These are phyloP conservation scores for Penicillium ucsense DNA, from an alignment of 495 filamentous ascomycete genomes.

Conservation along the genomic window DNA sequence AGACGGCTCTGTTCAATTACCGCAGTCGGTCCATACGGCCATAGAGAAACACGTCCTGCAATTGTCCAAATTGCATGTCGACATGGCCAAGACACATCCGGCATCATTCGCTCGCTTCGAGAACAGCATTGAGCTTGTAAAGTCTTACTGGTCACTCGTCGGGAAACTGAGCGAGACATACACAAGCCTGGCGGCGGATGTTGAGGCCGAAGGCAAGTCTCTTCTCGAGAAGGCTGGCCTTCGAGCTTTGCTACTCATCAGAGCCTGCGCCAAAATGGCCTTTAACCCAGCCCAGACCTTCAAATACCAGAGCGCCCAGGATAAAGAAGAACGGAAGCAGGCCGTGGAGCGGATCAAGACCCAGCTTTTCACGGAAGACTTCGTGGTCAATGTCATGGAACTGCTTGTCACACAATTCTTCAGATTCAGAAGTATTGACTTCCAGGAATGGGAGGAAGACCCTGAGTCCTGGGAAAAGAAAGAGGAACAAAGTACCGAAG, in stretches of 20 bases:
- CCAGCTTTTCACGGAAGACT: conserved; percentile 61
- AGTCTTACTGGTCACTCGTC: conserved; percentile 75
- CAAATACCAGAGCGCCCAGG: conserved; percentile 61
- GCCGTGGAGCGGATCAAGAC: conserved; percentile 56
- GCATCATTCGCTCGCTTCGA: conserved; percentile 74
- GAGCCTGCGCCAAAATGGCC: conserved; percentile 73
- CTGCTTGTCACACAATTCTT: conserved; percentile 80
- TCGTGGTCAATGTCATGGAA: conserved; percentile 71
- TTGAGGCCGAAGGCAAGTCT: conserved; percentile 41
- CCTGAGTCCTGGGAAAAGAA: conserved; percentile 86
- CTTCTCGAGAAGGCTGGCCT: conserved; percentile 68
- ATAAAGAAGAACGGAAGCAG: conserved; percentile 57
- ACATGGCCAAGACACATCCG: conserved; percentile 67
- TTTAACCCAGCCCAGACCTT: conserved; percentile 73
- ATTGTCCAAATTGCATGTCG: conserved; percentile 81
- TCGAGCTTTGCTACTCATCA: conserved; percentile 71
- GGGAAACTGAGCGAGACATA: conserved; percentile 65
- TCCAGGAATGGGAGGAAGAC: conserved; percentile 83
- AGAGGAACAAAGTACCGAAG: conserved; percentile 69
- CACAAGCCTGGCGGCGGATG: conserved; percentile 39
- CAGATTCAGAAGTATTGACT: conserved; percentile 72
- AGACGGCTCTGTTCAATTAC: conserved; percentile 15
- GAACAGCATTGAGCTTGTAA: conserved; percentile 62
- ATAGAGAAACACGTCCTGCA: conserved; percentile 83
- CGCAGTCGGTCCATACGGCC: conserved; percentile 30